Evolutionary conservation across 73 alveolate species (phyloP), one percentile per base, ranked within the genome.

Genomic region (Paramecium octaurelia): DNA sequence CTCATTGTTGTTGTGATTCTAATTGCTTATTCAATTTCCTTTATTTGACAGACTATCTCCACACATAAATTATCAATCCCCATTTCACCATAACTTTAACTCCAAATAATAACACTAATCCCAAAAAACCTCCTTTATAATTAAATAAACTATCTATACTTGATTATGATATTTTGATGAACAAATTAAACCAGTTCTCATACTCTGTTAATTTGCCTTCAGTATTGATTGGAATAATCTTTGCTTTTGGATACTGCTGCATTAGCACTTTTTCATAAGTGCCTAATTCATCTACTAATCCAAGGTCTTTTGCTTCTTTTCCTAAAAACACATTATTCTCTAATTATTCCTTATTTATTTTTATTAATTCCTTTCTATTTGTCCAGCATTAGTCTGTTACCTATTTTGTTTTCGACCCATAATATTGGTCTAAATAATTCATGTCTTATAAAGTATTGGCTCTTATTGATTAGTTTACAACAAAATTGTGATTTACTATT

Each of bases 231-330:
- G 91, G 91, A 10, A 80, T 31, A 6, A 80, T 10, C 16, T 80
- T 80, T 1, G 91, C 91, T 12, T 80, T 48, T 14, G 91, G 91
- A 35, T 24, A 80, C 0, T 46, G 20, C 21, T 80, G 2, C 46
- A 80, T 43, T 9, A 80, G 9, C 0, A 46, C 44, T 14, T 80
- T 12, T 24, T 80, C 76, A 80, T 43, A 80, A 23, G 91, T 80
- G 2, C 91, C 91, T 44, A 80, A 38, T 24, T 80, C 75, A 80
- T 80, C 91, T 12, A 80, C 75, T 23, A 80, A 80, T 4, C 91
- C 91, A 10, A 44, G 6, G 44, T 44, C 71, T 18, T 80, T 80
- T 31, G 91, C 91, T 48, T 80, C 70, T 21, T 80, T 11, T 0
- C 91, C 91, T 18, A 80, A 43, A 46, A 43, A 80, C 44, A 80